Percentiles rank a stretch among this genome's conserved stretches.
Conservation (phyloP, 129 eudicot species). For the Calendula officinalis region DNA sequence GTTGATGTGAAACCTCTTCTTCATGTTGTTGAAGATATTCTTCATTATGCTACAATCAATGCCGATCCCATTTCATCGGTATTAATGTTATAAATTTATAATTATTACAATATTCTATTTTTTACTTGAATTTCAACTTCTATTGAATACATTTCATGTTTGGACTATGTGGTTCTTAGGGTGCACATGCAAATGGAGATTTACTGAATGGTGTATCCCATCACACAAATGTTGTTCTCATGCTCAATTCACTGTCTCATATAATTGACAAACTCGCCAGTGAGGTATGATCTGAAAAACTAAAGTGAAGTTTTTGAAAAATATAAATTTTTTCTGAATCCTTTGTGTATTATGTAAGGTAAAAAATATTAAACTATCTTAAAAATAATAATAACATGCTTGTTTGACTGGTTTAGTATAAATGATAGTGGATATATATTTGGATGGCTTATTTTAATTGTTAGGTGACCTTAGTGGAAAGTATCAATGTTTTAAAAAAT, state of each 20-base stretch:
- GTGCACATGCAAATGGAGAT: slow-evolving; percentile 21
- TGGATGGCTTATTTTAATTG: too few species aligned
- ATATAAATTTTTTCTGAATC: too few species aligned
- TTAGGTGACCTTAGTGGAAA: too few species aligned
- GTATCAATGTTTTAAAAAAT: too few species aligned
- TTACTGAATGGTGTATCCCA: slow-evolving; percentile 25
- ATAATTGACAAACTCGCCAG: slow-evolving; percentile 45
- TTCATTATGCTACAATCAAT: slow-evolving; percentile 30
- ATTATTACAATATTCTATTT: background rate
- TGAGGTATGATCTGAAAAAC: slow-evolving; percentile 38
- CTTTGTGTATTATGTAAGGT: too few species aligned
- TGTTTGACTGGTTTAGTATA: too few species aligned
- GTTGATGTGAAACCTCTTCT: slow-evolving; percentile 58
- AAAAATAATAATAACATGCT: too few species aligned
- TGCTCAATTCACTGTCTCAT: slow-evolving; percentile 40
- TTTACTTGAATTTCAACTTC: background rate
- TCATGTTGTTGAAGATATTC: slow-evolving; percentile 43
- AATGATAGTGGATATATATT: too few species aligned
- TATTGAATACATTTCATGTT: background rate
- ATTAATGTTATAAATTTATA: background rate
- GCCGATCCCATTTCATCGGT: slow-evolving; percentile 27
- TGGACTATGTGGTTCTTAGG: slow-evolving; percentile 19
- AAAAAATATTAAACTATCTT: too few species aligned
- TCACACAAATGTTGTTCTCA: slow-evolving; percentile 23
- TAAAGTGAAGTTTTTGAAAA: too few species aligned